A percentile compares a stretch with the other conserved stretches of the same genome.
Evolutionary conservation across 2,329 filamentous ascomycete species (phyloP).

Genomic region (Epichloe amarillans): DNA sequence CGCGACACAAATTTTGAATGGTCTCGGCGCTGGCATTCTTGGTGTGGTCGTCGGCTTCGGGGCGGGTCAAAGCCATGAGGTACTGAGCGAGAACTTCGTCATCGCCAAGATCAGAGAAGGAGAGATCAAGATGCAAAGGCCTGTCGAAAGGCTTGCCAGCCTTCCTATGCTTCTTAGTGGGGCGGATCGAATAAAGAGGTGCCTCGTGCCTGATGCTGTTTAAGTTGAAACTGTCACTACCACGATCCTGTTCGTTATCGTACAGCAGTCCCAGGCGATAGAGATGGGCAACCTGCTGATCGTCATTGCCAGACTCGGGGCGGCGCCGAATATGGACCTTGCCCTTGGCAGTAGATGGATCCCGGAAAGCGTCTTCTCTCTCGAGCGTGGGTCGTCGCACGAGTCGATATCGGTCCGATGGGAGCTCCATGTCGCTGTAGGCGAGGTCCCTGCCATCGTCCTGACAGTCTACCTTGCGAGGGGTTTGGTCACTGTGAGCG

Average conservation of each 20-base stretch:
- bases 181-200: conserved; percentile 25
- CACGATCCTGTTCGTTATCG: conserved; percentile 21
- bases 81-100: conserved; percentile 26
- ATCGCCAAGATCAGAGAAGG: conserved; percentile 28
- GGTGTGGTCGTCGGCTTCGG: conserved; percentile 10
- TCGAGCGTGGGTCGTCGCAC: conserved; percentile 28
- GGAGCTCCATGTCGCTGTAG: conserved; percentile 20
- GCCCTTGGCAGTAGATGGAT: conserved; percentile 24
- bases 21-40: conserved; percentile 6
- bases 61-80: conserved; percentile 14
- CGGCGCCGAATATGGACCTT: conserved; percentile 15
- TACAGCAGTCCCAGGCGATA: conserved; percentile 33
- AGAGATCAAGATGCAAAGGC: conserved; percentile 24
- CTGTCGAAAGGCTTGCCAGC: conserved; percentile 9
- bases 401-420: conserved; percentile 21
- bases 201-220: conserved; percentile 25
- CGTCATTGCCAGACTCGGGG: conserved; percentile 13
- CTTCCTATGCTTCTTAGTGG: conserved; percentile 18
- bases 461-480: conserved; percentile 8
- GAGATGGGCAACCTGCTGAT: conserved; percentile 26
- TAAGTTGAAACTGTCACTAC: conserved; percentile 22
- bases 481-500: background rate
- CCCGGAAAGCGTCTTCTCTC: conserved; percentile 33
- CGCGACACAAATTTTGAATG: conserved; percentile 6
- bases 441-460: conserved; percentile 24